phyloP scores from a whole-genome alignment of 805 yeast genomes.

The Ogataea dorogensis region DNA sequence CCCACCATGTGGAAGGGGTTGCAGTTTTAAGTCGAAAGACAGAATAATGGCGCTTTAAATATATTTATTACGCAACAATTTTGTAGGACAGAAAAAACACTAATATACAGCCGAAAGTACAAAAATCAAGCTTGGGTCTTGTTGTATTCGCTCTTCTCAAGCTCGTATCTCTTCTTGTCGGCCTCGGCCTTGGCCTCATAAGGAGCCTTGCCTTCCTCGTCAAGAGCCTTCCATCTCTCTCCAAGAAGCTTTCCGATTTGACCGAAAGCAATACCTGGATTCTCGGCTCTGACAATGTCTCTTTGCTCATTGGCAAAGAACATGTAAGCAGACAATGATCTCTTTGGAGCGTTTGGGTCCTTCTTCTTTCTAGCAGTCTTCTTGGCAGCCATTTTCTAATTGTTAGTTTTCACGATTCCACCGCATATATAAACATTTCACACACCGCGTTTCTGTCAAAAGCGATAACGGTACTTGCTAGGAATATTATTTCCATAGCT shows the following conservation, averaged over 20 bases:
- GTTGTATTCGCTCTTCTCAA: slow-evolving; percentile 85
- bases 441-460: slow-evolving; percentile 19
- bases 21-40: slow-evolving; percentile 39
- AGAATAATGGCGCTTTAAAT: slow-evolving; percentile 4
- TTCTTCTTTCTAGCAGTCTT: slow-evolving; percentile 38
- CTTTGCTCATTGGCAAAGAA: slow-evolving; percentile 97
- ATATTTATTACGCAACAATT: slow-evolving; percentile 7
- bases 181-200: slow-evolving; percentile 91
- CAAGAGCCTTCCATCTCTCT: slow-evolving; percentile 92
- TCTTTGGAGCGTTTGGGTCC: slow-evolving; percentile 99
- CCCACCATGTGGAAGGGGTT: slow-evolving; percentile 57
- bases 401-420: slow-evolving; percentile 10
- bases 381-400: slow-evolving; percentile 31
- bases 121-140: slow-evolving; percentile 26
- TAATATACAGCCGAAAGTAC: slow-evolving; percentile 22
- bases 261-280: slow-evolving; percentile 94
- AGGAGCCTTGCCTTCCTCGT: slow-evolving; percentile 79
- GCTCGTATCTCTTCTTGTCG: slow-evolving; percentile 97
- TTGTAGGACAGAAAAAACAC: slow-evolving; percentile 10
- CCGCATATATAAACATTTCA: slow-evolving; percentile 1
- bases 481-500: too few relatives aligned
- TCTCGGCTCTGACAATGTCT: slow-evolving; percentile 91
- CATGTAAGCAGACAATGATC: slow-evolving; percentile 98
- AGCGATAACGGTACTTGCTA: neutral
- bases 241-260: slow-evolving; percentile 95